phyloP scores from a whole-genome alignment of 2,329 filamentous ascomycete species.

The Penicillium sp. region DNA sequence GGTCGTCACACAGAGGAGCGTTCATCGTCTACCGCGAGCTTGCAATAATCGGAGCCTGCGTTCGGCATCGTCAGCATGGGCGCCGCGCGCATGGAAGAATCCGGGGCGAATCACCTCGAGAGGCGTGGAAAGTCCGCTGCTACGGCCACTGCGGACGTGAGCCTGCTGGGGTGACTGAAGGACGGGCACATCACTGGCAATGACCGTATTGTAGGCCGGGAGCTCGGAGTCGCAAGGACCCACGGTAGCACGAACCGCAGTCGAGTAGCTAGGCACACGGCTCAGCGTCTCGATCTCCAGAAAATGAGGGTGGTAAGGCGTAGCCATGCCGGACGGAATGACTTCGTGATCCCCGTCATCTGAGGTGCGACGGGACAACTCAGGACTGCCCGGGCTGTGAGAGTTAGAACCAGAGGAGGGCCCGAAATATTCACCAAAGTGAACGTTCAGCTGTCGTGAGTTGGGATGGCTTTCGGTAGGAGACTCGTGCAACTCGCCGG shows the following conservation, averaged over 20 bases:
- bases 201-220: slow-evolving; percentile 68
- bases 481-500: slow-evolving; percentile 22
- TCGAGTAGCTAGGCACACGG: slow-evolving; percentile 76
- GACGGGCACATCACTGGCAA: slow-evolving; percentile 30
- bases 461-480: slow-evolving; percentile 27
- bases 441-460: slow-evolving; percentile 28
- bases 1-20: background rate
- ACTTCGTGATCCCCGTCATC: slow-evolving; percentile 51
- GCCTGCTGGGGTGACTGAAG: slow-evolving; percentile 44
- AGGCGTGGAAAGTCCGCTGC: slow-evolving; percentile 35
- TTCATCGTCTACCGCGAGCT: slow-evolving; percentile 39
- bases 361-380: slow-evolving; percentile 49
- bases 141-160: slow-evolving; percentile 39
- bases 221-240: slow-evolving; percentile 56
- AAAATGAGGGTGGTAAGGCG: slow-evolving; percentile 46
- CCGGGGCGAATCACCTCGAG: slow-evolving; percentile 32
- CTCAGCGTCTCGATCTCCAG: slow-evolving; percentile 66
- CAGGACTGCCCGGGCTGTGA: slow-evolving; percentile 36
- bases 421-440: slow-evolving; percentile 36
- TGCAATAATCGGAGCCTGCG: slow-evolving; percentile 45
- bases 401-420: slow-evolving; percentile 35
- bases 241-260: slow-evolving; percentile 68
- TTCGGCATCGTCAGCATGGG: slow-evolving; percentile 41
- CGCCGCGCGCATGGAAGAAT: slow-evolving; percentile 28
- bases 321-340: slow-evolving; percentile 49